These are phyloP conservation scores for Botryotinia convoluta DNA, from an alignment of 2,329 filamentous ascomycete species.

Conservation along the genomic window DNA sequence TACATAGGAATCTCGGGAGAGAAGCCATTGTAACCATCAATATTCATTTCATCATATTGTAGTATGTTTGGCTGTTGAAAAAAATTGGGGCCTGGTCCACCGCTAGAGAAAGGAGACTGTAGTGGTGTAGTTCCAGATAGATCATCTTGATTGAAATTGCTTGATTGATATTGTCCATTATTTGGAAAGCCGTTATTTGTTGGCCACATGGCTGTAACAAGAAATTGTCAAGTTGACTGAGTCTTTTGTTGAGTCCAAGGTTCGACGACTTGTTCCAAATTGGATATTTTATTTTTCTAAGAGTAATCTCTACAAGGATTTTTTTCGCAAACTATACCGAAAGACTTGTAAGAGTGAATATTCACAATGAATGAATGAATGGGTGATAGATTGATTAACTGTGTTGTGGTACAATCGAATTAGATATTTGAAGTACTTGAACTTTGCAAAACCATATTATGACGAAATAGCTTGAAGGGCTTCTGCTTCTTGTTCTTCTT, in stretches of 20 bases:
- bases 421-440: conserved; percentile 1
- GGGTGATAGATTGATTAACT: background rate
- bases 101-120: conserved; percentile 22
- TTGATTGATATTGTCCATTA: conserved; percentile 29
- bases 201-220: conserved; percentile 31
- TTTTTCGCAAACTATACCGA: background rate
- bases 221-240: background rate
- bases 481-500: background rate
- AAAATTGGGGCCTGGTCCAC: conserved; percentile 24
- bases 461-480: background rate
- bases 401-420: background rate
- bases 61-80: conserved; percentile 27
- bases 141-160: conserved; percentile 33
- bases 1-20: conserved; percentile 29
- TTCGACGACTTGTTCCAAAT: background rate
- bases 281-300: background rate
- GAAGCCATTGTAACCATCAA: conserved; percentile 25
- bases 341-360: conserved; percentile 1
- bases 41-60: conserved; percentile 26
- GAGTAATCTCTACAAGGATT: background rate
- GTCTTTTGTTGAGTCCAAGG: background rate
- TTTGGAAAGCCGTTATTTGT: conserved; percentile 32
- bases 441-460: background rate
- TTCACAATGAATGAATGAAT: background rate
- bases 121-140: conserved; percentile 5